Evolutionary conservation across 1,139 yeast species (phyloP).

Genomic region (Yarrowia galli): DNA sequence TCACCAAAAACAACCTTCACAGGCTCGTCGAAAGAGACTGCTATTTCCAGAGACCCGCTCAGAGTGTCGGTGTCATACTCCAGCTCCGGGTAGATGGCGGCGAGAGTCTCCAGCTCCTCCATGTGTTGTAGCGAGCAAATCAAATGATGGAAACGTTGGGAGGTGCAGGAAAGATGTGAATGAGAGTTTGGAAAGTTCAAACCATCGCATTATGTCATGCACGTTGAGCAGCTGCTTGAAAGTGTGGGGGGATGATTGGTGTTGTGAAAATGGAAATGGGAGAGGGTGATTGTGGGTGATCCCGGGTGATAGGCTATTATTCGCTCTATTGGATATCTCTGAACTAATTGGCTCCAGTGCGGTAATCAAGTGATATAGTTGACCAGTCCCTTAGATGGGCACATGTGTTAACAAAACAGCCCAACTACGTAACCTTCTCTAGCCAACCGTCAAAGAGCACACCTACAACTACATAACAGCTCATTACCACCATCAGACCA

Average conservation of each 20-base stretch:
- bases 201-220: neutral
- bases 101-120: constrained; percentile 38
- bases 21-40: constrained; percentile 1
- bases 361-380: no score
- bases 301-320: no score
- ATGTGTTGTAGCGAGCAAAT: neutral
- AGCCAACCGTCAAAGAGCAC: neutral
- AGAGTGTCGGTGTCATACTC: constrained; percentile 9
- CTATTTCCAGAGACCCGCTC: constrained; percentile 27
- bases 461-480: neutral
- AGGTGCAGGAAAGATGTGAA: neutral
- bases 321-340: no score
- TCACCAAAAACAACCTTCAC: constrained; percentile 13
- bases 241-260: no score
- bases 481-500: no score
- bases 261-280: no score
- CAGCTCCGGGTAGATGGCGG: constrained; percentile 37
- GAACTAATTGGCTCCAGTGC: no score
- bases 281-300: no score
- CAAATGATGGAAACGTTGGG: neutral
- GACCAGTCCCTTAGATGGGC: no score
- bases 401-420: no score
- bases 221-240: no score
- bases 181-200: neutral
- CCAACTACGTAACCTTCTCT: no score